A percentile compares a stretch with the other conserved stretches of the same genome.
phyloP scores from a whole-genome alignment of 306 rosid genomes.

The Argentina anserina region DNA sequence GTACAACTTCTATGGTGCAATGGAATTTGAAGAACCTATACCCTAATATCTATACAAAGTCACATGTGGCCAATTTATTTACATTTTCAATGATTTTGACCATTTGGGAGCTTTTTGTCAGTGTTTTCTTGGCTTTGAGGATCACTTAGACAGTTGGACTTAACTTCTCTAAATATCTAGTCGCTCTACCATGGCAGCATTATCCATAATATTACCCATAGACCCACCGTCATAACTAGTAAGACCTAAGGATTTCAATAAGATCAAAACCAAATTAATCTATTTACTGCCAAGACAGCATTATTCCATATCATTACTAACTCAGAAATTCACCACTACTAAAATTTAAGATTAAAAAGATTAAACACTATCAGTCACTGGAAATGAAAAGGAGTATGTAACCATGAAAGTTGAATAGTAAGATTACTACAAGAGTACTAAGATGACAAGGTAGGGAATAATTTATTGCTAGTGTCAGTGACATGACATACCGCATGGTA shows the following conservation, averaged over 20 bases:
- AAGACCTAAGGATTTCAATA: neutral
- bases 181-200: neutral
- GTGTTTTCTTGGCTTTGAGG: neutral
- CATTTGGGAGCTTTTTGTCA: neutral
- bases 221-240: neutral
- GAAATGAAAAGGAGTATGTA: neutral
- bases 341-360: neutral
- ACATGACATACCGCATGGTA: slow-evolving; percentile 76
- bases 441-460: slow-evolving; percentile 3
- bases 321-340: neutral
- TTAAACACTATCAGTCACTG: neutral
- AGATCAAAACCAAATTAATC: neutral
- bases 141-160: neutral
- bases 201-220: neutral
- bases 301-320: neutral
- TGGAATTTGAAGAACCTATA: neutral
- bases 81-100: neutral
- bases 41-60: neutral
- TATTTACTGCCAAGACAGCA: neutral
- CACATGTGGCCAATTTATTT: neutral
- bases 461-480: slow-evolving; percentile 1
- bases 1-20: neutral
- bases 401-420: neutral
- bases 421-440: neutral
- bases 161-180: neutral